These are phyloP conservation scores for Marchantia polymorpha DNA, from an alignment of 225 moss, liverwort and hornwort species.

Conservation along the genomic window DNA sequence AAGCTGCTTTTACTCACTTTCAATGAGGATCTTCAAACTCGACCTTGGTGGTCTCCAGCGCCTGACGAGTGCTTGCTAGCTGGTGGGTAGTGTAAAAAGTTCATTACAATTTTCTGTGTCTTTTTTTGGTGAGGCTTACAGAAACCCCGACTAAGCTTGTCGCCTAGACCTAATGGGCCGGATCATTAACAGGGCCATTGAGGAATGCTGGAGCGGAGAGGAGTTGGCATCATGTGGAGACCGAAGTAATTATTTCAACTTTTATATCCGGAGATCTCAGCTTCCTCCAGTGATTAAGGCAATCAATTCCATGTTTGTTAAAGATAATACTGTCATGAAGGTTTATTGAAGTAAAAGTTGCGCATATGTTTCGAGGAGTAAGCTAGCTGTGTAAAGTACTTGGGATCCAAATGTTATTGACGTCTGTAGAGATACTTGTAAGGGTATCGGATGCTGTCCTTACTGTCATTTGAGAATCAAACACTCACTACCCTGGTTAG, in stretches of 20 bases:
- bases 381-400: too few relatives aligned
- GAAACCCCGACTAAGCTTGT: neutral
- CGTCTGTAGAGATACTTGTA: too few relatives aligned
- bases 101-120: neutral
- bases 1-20: constrained; percentile 57
- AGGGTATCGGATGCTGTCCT: too few relatives aligned
- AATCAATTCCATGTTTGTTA: too few relatives aligned
- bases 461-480: too few relatives aligned
- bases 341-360: neutral
- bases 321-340: too few relatives aligned
- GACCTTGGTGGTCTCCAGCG: constrained; percentile 95
- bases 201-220: constrained; percentile 38
- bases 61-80: constrained; percentile 55
- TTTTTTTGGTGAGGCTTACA: neutral
- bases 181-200: constrained; percentile 50
- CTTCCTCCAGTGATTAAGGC: neutral
- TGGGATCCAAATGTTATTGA: too few relatives aligned
- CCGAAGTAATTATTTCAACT: constrained; percentile 21
- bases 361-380: too few relatives aligned
- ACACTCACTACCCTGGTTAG: too few relatives aligned
- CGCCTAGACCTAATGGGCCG: neutral
- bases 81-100: constrained; percentile 17
- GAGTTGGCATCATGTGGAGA: constrained; percentile 44
- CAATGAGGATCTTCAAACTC: constrained; percentile 84
- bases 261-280: neutral